Evolutionary conservation across 306 rosid species (phyloP).

Genomic region (Bauhinia variegata): DNA sequence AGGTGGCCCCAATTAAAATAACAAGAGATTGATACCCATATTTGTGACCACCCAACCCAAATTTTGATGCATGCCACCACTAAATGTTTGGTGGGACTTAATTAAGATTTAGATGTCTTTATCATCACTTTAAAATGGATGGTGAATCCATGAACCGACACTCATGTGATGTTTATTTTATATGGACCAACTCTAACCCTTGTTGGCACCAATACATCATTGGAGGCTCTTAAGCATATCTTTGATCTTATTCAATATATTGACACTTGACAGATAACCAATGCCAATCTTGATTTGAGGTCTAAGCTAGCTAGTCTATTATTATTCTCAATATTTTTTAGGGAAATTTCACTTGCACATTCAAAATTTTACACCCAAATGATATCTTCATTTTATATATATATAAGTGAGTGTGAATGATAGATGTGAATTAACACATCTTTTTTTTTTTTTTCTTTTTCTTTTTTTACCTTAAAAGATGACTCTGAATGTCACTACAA

Average conservation of each 20-base stretch:
- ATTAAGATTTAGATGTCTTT: slow-evolving; percentile 28
- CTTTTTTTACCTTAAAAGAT: too few relatives aligned
- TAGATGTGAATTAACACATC: too few relatives aligned
- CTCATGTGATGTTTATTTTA: slow-evolving; percentile 38
- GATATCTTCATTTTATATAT: too few relatives aligned
- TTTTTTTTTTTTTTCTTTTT: too few relatives aligned
- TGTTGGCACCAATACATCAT: slow-evolving; percentile 24
- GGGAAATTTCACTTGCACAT: too few relatives aligned
- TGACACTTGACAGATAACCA: slow-evolving; percentile 14
- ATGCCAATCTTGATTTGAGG: slow-evolving; percentile 23
- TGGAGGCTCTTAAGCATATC: too few relatives aligned
- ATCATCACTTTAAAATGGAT: slow-evolving; percentile 43
- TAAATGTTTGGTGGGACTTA: slow-evolving; percentile 32
- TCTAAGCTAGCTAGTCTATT: slow-evolving; percentile 3
- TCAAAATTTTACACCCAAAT: too few relatives aligned
- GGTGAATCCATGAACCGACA: slow-evolving; percentile 37
- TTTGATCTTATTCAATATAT: slow-evolving; percentile 9
- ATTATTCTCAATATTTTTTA: slow-evolving; percentile 17
- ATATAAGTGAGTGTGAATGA: too few relatives aligned
- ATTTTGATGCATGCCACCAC: slow-evolving; percentile 44
- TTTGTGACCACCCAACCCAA: too few relatives aligned
- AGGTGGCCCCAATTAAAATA: slow-evolving; percentile 32
- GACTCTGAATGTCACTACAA: slow-evolving; percentile 37
- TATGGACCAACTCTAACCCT: slow-evolving; percentile 32
- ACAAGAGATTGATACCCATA: slow-evolving; percentile 37